Evolutionary conservation across 2,329 filamentous ascomycete species (phyloP).

Genomic region (Penicillium sp.): DNA sequence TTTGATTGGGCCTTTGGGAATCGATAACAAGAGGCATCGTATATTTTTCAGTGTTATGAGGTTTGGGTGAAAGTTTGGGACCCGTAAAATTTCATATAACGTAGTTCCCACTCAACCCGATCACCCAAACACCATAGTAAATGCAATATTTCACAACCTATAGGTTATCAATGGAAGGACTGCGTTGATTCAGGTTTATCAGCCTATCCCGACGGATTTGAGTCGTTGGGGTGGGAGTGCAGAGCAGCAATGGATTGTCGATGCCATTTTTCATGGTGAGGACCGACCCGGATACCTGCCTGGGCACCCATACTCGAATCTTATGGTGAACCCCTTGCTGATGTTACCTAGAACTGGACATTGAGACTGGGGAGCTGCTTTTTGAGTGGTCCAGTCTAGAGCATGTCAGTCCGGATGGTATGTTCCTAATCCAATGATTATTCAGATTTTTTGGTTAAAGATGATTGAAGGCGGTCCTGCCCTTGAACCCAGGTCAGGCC

Average conservation of each 20-base stretch:
- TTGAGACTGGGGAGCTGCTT: conserved; percentile 55
- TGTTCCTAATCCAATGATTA: conserved; percentile 8
- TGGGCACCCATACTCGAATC: not conserved
- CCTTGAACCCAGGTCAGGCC: conserved; percentile 49
- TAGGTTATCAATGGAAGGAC: conserved; percentile 55
- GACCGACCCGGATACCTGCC: not conserved
- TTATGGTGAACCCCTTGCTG: not conserved
- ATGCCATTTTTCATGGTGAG: conserved; percentile 55
- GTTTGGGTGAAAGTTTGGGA: too few relatives aligned
- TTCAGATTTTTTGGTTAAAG: not conserved
- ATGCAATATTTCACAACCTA: too few relatives aligned
- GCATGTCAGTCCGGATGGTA: conserved; percentile 54
- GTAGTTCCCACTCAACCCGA: too few relatives aligned
- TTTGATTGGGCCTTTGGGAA: too few relatives aligned
- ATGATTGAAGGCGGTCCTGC: conserved; percentile 45
- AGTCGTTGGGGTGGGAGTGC: conserved; percentile 47
- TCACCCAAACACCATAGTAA: too few relatives aligned
- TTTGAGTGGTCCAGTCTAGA: conserved; percentile 63
- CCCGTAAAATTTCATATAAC: too few relatives aligned
- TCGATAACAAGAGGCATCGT: too few relatives aligned
- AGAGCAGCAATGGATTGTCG: conserved; percentile 58
- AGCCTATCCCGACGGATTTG: conserved; percentile 50
- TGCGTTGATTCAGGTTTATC: conserved; percentile 55
- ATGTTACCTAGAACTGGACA: conserved; percentile 40
- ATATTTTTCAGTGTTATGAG: too few relatives aligned